phyloP scores from a whole-genome alignment of 2,329 filamentous ascomycete species.

The Neofusicoccum parvum region DNA sequence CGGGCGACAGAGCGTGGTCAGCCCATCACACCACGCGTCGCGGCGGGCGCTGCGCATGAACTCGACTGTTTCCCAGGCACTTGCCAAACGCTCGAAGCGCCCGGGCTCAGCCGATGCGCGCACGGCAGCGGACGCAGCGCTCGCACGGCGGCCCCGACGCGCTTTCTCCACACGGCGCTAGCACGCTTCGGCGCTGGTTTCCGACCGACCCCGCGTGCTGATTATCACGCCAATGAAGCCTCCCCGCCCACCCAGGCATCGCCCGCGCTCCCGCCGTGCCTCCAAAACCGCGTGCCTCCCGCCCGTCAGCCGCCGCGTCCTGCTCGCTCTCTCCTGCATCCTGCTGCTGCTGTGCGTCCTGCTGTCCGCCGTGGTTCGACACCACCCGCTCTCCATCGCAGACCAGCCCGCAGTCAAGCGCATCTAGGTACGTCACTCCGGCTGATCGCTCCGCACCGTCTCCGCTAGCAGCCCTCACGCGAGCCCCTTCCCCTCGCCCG shows the following conservation, averaged over 20 bases:
- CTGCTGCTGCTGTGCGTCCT: not conserved
- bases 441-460: not conserved
- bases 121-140: not conserved
- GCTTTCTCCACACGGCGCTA: conserved; percentile 15
- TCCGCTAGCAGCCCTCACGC: not conserved
- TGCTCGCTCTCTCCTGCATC: not conserved
- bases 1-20: not conserved
- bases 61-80: not conserved
- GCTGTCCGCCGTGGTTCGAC: not conserved
- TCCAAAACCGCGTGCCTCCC: conserved; percentile 4
- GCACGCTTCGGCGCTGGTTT: conserved; percentile 9
- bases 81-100: conserved; percentile 4
- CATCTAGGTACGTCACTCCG: conserved; percentile 9
- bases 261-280: not conserved
- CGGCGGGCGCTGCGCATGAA: no score
- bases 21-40: not conserved
- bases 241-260: not conserved
- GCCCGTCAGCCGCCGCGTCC: not conserved
- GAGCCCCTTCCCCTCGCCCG: not conserved
- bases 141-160: not conserved
- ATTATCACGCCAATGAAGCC: conserved; percentile 2
- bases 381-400: not conserved
- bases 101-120: conserved; percentile 3
- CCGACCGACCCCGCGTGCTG: conserved; percentile 18
- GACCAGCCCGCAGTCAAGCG: not conserved